Evolutionary conservation across 345 rosid genomes (phyloP), one percentile per base, ranked within the genome.

Genomic region (Turnera subulata): DNA sequence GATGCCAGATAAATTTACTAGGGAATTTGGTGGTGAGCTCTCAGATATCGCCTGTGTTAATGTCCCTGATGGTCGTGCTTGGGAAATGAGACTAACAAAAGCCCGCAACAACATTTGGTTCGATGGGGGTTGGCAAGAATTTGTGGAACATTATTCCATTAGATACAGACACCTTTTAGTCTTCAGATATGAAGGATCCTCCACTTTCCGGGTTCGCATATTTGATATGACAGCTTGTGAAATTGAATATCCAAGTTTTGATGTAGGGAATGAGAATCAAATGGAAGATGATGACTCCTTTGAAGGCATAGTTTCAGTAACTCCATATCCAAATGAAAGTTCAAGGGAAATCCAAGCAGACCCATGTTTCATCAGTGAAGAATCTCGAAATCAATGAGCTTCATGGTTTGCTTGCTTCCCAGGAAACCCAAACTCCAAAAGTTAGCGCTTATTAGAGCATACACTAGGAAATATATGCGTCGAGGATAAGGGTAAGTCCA

Each of bases 61-160:
- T 10, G 43, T 50, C 12, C 75, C 79, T 12, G 53, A 68, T 35
- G 82, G 85, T 20, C 51, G 25, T 37, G 62, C 22, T 29, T 75
- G 79, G 79, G 63, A 24, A 18, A 68, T 78, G 13, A 69, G 77
- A 17, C 48, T 81, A 22, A 56, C 61, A 42, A 75, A 55, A 48
- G 47, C 29, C 1, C 66, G 40, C 12, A 53, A 53, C 60, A 48
- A 56, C 8, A 51, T 75, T 46, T 81, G 80, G 77, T 72, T 80
- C 46, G 72, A 80, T 33, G 61, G 56, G 48, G 80, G 80, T 13
- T 80, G 79, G 79, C 62, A 67, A 45, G 59, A 75, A 3, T 78
- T 81, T 63, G 51, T 51, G 0, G 55, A 75, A 20, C 64, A 73
- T 40, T 39, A 78, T 54, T 70, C 77, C 13, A 70, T 81, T 5